A percentile compares a stretch with the other conserved stretches of the same genome.
phyloP scores from a whole-genome alignment of 2,329 filamentous ascomycete species.

The Sarocladium brachiariae region DNA sequence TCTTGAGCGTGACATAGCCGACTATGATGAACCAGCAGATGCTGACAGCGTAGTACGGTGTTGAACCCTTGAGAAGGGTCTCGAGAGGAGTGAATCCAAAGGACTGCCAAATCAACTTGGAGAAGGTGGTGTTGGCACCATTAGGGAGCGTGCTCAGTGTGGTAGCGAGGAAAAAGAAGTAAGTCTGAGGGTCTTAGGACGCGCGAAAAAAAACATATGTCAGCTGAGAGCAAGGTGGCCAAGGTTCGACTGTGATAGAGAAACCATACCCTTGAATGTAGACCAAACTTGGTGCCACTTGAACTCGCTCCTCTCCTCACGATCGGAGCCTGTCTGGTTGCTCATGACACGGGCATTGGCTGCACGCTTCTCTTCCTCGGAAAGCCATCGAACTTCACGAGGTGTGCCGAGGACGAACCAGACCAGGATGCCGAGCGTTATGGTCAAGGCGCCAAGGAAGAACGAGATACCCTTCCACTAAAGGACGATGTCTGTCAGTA shows the following conservation, averaged over 20 bases:
- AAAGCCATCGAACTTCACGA: conserved; percentile 23
- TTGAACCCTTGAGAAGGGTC: conserved; percentile 24
- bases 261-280: conserved; percentile 17
- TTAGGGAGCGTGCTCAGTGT: conserved; percentile 27
- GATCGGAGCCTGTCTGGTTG: conserved; percentile 22
- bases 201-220: conserved; percentile 11
- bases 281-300: conserved; percentile 22
- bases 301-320: conserved; percentile 19
- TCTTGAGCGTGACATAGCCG: conserved; percentile 17
- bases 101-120: conserved; percentile 23
- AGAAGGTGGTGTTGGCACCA: conserved; percentile 25
- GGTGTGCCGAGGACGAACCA: conserved; percentile 25
- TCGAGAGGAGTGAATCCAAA: conserved; percentile 26
- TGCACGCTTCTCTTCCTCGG: conserved; percentile 22
- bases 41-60: conserved; percentile 20
- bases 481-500: background rate
- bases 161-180: conserved; percentile 28
- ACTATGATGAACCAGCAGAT: conserved; percentile 23
- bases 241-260: conserved; percentile 13
- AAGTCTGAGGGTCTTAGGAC: conserved; percentile 20
- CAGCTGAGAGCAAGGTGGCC: conserved; percentile 15
- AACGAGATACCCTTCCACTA: conserved; percentile 23
- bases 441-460: conserved; percentile 22
- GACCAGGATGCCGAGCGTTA: conserved; percentile 14
- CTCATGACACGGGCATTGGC: conserved; percentile 21